A percentile compares a stretch with the other conserved stretches of the same genome.
phyloP scores from a whole-genome alignment of 2,329 filamentous ascomycete genomes.

The Pseudomassariella vexata region DNA sequence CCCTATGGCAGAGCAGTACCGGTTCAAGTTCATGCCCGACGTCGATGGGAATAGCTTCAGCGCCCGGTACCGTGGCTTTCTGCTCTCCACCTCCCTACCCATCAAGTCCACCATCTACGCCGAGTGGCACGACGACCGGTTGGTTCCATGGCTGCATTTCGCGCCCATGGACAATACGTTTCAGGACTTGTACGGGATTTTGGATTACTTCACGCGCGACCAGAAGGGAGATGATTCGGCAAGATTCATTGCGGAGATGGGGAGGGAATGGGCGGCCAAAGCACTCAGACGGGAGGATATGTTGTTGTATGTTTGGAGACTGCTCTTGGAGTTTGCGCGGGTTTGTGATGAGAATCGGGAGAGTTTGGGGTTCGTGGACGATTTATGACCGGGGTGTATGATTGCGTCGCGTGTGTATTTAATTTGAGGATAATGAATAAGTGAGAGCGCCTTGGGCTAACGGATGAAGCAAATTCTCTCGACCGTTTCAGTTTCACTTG shows the following conservation, averaged over 20 bases:
- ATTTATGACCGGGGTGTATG: too few relatives aligned
- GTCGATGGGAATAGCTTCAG: conserved; percentile 53
- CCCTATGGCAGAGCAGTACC: conserved; percentile 29
- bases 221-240: conserved; percentile 36
- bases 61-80: conserved; percentile 44
- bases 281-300: conserved; percentile 51
- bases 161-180: conserved; percentile 56
- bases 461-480: too few relatives aligned
- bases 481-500: too few relatives aligned
- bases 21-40: conserved; percentile 51
- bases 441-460: too few relatives aligned
- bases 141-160: conserved; percentile 59
- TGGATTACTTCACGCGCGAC: conserved; percentile 49
- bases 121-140: conserved; percentile 58
- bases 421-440: too few relatives aligned
- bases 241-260: conserved; percentile 41
- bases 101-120: conserved; percentile 58
- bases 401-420: too few relatives aligned
- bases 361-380: conserved; percentile 20
- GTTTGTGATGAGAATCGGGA: conserved; percentile 26
- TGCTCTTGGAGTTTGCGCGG: conserved; percentile 41
- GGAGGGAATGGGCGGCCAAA: conserved; percentile 45
- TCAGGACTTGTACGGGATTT: conserved; percentile 49
- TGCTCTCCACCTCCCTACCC: conserved; percentile 49
- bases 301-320: conserved; percentile 46